Conservation (phyloP, 2,329 filamentous ascomycete species). For the Phialophora chinensis region DNA sequence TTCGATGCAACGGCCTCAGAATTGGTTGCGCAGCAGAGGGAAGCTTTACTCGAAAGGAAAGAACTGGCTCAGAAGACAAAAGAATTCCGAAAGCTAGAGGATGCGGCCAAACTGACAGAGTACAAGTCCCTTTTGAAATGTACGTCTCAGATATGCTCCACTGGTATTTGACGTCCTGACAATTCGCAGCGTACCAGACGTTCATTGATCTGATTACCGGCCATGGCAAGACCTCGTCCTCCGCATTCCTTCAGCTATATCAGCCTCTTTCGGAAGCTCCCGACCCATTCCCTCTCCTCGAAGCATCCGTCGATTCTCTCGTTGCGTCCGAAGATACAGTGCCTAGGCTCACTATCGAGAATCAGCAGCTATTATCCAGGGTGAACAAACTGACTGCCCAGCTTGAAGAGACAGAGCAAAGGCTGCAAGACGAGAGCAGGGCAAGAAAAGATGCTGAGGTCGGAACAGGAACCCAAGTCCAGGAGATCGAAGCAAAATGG, state of each 20-base stretch:
- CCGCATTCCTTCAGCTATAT: slow-evolving; percentile 90
- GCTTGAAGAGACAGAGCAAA: slow-evolving; percentile 80
- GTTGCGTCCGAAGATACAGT: slow-evolving; percentile 90
- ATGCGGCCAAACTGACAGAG: slow-evolving; percentile 82
- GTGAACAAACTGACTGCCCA: slow-evolving; percentile 77
- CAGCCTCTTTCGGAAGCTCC: slow-evolving; percentile 93
- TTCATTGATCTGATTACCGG: slow-evolving; percentile 97
- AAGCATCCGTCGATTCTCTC: slow-evolving; percentile 93
- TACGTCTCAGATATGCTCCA: slow-evolving; percentile 44
- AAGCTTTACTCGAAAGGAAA: slow-evolving; percentile 94
- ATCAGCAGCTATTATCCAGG: slow-evolving; percentile 80
- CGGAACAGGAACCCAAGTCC: slow-evolving; percentile 77
- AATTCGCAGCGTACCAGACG: slow-evolving; percentile 79
- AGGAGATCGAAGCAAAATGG: slow-evolving; percentile 91
- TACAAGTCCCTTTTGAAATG: slow-evolving; percentile 89
- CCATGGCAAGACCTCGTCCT: slow-evolving; percentile 92
- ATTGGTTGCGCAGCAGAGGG: slow-evolving; percentile 88
- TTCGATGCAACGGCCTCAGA: slow-evolving; percentile 95
- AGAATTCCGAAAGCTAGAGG: slow-evolving; percentile 92
- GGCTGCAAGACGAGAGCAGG: slow-evolving; percentile 76
- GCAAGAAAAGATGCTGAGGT: slow-evolving; percentile 77
- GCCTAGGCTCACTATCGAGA: slow-evolving; percentile 87
- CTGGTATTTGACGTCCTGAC: slow-evolving; percentile 17
- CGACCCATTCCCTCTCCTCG: slow-evolving; percentile 93
- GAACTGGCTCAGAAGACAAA: slow-evolving; percentile 99